Base-by-base conservation (phyloP, 2,329 filamentous ascomycete genomes). In the Trichophyton simii region DNA sequence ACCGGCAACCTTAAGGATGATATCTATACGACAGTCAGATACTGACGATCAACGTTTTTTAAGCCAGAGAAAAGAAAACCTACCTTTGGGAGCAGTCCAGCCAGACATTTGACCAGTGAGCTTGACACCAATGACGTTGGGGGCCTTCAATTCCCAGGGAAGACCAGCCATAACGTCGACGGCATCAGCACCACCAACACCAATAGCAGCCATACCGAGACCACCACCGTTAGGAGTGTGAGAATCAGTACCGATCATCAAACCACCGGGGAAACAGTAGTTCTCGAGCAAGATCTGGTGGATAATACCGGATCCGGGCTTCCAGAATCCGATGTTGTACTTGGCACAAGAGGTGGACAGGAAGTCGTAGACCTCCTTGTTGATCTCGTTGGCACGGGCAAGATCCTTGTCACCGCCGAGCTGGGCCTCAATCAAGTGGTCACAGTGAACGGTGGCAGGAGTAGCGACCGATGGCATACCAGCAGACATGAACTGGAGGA, bases 251-350 rank as follows among this genome's bases (percentile, higher is more conserved):
- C 94, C 94, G 73, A 97, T 97, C 74, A 99, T 85, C 63, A 99
- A 85, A 84, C 87, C 92, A 83, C 94, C 94, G 67, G 94, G 94
- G 87, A 97, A 97, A 76, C 91, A 91, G 77, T 97, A 97, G 83
- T 97, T 97, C 82, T 99, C 94, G 63, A 97, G 85, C 66, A 97
- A 79, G 73, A 97, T 97, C 82, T 97, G 94, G 81, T 99, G 94
- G 71, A 99, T 99, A 76, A 97, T 99, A 83, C 94, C 94, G 75
- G 92, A 96, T 70, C 94, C 94, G 67, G 94, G 94, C 77, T 85
- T 90, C 94, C 94, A 99, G 87, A 97, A 97, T 82, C 94, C 94
- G 76, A 97, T 97, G 83, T 97, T 92, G 83, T 97, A 99, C 83
- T 97, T 99, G 73, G 91, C 91, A 76, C 92, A 97, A 67, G 92